These are phyloP conservation scores for Cyphellophora attinorum DNA, from an alignment of 2,329 filamentous ascomycete genomes.

Conservation along the genomic window DNA sequence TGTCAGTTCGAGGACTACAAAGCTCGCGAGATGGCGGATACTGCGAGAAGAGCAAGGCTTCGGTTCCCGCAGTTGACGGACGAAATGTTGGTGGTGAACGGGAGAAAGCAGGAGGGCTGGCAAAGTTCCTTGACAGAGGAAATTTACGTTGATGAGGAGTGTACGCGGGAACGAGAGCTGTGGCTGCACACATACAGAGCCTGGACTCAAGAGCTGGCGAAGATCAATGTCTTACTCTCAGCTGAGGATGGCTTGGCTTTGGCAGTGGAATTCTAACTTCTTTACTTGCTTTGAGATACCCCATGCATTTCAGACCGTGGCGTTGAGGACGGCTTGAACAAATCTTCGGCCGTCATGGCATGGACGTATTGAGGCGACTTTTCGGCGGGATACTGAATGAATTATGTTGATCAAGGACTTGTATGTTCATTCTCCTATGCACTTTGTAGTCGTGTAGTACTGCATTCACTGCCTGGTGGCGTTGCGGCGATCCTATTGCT, in stretches of 20 bases:
- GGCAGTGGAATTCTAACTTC: too few species aligned
- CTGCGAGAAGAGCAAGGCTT: slow-evolving; percentile 8
- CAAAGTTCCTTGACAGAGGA: slow-evolving; percentile 15
- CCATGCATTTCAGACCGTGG: too few species aligned
- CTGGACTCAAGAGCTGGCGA: slow-evolving; percentile 19
- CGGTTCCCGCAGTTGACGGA: slow-evolving; percentile 15
- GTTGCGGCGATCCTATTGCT: too few species aligned
- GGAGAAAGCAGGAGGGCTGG: slow-evolving; percentile 15
- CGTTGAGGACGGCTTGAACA: too few species aligned
- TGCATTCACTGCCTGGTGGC: too few species aligned
- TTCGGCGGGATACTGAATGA: too few species aligned
- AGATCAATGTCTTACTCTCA: slow-evolving; percentile 13
- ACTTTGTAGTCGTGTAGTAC: too few species aligned
- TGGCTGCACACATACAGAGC: slow-evolving; percentile 17
- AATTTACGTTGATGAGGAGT: slow-evolving; percentile 16
- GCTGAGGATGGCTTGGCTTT: slow-evolving; percentile 18
- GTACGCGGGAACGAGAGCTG: slow-evolving; percentile 16
- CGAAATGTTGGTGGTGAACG: slow-evolving; percentile 17
- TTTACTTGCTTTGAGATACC: too few species aligned
- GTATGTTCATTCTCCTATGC: too few species aligned
- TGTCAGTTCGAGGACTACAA: slow-evolving; percentile 16
- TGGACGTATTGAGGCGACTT: too few species aligned
- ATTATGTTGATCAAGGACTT: too few species aligned
- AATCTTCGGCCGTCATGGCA: too few species aligned
- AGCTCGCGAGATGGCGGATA: slow-evolving; percentile 11